Base-by-base conservation (phyloP, 345 rosid genomes). In the Draba incana region DNA sequence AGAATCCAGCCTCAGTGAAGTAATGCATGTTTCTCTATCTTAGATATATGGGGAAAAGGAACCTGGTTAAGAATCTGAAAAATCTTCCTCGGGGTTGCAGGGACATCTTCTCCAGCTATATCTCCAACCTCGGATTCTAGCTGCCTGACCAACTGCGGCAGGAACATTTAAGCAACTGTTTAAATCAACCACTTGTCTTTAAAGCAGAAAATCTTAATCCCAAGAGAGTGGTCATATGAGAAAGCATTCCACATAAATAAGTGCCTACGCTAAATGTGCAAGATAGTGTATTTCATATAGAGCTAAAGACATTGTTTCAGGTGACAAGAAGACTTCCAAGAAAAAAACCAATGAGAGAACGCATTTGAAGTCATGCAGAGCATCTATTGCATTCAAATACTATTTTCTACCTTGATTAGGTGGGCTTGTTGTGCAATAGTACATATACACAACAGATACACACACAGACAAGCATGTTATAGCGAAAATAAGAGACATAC, bases 21-120 rank as follows among this genome's bases (percentile, higher is more conserved):
- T 42, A 62, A 64, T 38, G 62, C 47, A 42, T 35, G 30, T 53
- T 48, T 65, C 51, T 50, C 47, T 57, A 14, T 50, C 45, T 42
- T 49, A 14, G 11, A 64, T 15, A 10, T 60, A 45, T 15, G 28
- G 10, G 51, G 35, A 61, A 6, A 31, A 12, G 63, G 23, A 69
- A 92, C 98, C 96, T 92, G 88, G 75, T 75, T 86, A 70, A 92
- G 82, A 72, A 87, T 79, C 84, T 81, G 96, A 75, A 86, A 89
- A 56, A 86, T 80, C 73, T 81, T 83, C 81, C 77, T 86, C 4
- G 90, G 91, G 55, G 88, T 83, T 23, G 87, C 83, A 39, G 81
- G 83, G 37, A 70, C 73, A 39, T 86, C 94, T 72, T 82, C 87
- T 47, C 85, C 91, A 33, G 82, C 82, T 78, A 82, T 71, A 67